A percentile compares a stretch with the other conserved stretches of the same genome.
These are phyloP conservation scores for Aspergillus transmontanensis DNA, from an alignment of 2,329 filamentous ascomycete species.

Conservation along the genomic window DNA sequence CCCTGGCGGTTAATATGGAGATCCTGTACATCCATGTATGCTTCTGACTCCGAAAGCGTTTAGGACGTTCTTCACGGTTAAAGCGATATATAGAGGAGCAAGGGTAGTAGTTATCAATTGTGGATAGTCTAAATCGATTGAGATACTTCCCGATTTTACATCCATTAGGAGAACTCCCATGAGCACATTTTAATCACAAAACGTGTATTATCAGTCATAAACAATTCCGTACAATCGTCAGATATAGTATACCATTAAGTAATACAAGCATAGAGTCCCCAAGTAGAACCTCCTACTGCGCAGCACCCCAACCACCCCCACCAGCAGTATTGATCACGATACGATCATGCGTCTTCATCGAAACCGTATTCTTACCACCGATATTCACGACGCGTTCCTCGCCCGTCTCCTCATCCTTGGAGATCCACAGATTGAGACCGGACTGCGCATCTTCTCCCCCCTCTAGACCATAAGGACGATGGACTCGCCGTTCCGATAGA, in stretches of 20 bases:
- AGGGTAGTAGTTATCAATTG: neutral
- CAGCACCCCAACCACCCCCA: slow-evolving; percentile 45
- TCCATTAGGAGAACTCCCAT: neutral
- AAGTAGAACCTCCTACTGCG: neutral
- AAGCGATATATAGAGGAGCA: neutral
- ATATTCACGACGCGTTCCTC: slow-evolving; percentile 59
- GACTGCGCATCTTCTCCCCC: slow-evolving; percentile 78
- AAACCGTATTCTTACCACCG: slow-evolving; percentile 65
- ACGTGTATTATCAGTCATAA: neutral
- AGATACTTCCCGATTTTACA: neutral
- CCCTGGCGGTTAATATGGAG: neutral
- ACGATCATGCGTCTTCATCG: slow-evolving; percentile 61
- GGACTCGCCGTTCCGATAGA: slow-evolving; percentile 73
- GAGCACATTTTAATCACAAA: neutral
- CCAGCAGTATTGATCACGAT: slow-evolving; percentile 64
- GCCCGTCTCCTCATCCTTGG: slow-evolving; percentile 63
- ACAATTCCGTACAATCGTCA: neutral
- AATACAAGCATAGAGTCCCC: neutral
- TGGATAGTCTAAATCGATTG: neutral
- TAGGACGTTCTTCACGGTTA: neutral
- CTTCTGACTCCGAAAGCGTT: neutral
- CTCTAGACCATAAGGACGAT: slow-evolving; percentile 77
- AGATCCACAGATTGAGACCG: slow-evolving; percentile 85
- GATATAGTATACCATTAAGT: neutral
- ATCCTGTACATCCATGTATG: neutral